A percentile compares a stretch with the other conserved stretches of the same genome.
These are phyloP conservation scores for Patellaria atrata DNA, from an alignment of 495 filamentous ascomycete genomes.

Conservation along the genomic window DNA sequence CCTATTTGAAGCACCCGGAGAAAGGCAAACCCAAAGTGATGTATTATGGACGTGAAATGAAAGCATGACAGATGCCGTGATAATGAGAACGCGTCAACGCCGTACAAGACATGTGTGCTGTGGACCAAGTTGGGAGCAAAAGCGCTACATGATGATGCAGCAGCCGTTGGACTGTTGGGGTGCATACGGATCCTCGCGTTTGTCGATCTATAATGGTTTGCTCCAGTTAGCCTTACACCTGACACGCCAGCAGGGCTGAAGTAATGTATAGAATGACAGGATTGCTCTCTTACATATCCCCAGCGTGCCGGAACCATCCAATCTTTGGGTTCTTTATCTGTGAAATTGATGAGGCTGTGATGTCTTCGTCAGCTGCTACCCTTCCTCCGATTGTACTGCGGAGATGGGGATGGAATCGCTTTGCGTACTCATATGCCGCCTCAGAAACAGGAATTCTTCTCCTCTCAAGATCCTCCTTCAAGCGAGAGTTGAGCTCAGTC, in stretches of 20 bases:
- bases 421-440: constrained; percentile 82
- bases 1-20: too few species aligned
- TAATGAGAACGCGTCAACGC: too few species aligned
- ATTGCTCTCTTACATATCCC: constrained; percentile 54
- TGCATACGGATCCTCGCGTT: constrained; percentile 90
- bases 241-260: constrained; percentile 1
- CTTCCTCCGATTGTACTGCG: background rate
- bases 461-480: constrained; percentile 89
- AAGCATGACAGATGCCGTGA: too few species aligned
- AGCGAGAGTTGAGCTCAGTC: constrained; percentile 86
- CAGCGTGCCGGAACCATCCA: constrained; percentile 98
- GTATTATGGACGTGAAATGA: too few species aligned
- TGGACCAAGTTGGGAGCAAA: too few species aligned
- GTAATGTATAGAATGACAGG: constrained; percentile 4
- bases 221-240: constrained; percentile 11
- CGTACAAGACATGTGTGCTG: too few species aligned
- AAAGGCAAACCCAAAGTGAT: too few species aligned
- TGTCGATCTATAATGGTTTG: constrained; percentile 49
- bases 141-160: constrained; percentile 93
- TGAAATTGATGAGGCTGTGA: constrained; percentile 82
- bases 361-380: constrained; percentile 4
- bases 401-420: constrained; percentile 23
- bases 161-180: constrained; percentile 81
- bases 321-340: constrained; percentile 79
- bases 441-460: constrained; percentile 91